Base-by-base conservation (phyloP, 257 asterid species). In the Nicotiana otophora region DNA sequence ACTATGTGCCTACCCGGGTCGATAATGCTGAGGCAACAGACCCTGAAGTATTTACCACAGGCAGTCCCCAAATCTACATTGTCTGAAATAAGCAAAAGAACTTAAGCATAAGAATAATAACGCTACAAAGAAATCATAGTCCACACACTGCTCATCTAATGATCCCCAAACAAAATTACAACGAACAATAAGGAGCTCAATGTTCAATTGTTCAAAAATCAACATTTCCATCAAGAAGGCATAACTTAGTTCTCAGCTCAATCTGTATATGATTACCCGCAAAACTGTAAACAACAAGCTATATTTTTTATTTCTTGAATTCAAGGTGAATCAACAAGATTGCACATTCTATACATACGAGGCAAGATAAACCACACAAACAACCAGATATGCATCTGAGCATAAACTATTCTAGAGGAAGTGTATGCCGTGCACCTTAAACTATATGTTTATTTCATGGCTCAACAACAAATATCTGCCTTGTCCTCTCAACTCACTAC, bases 61-160 rank as follows among this genome's bases (percentile, higher is more conserved):
- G 92, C 95, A 85, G 93, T 92, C 54, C 97, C 93, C 89, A 92
- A 84, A 80, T 92, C 97, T 15, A 91, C 92, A 62, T 92, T 92
- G 84, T 92, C 97, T 92, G 88, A 46, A 85, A 55, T 26, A 36
- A 66, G 34, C 61, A 16, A 42, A 42, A 67, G 46, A 20, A n/a
- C 3, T 19, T 19, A 5, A n/a, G 61, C 62, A 74, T 7, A 23
- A 48, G 61, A 72, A 23, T 20, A 68, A n/a, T n/a, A 42, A 20
- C 78, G 11, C 14, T 3, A 8, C n/a, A 6, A 5, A 3, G 23
- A 72, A 72, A 42, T 0, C 46, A 42, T 42, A 20, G 30, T 17
- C 14, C 46, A 2, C 78, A 72, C 31, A 10, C 36, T 10, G 46
- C 19, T 19, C 15, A 42, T 70, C 31, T 6, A 16, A 68, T 39